Evolutionary conservation across 805 yeast genomes (phyloP), one percentile per base, ranked within the genome.

Genomic region (Wickerhamomyces bisporus): DNA sequence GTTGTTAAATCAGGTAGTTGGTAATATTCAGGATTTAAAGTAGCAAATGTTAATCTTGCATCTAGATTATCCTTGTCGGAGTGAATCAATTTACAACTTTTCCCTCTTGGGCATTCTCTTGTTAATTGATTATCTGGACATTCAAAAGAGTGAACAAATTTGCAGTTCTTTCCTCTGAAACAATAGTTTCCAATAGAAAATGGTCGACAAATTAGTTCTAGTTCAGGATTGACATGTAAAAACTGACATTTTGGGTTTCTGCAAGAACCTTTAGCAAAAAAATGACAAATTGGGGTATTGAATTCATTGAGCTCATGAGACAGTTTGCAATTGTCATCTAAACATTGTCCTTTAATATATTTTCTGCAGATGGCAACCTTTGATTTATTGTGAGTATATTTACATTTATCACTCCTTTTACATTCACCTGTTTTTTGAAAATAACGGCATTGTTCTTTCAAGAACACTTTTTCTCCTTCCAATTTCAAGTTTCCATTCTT

Each of bases 151-250:
- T 85, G 95, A 26, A 70, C 57, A 32, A 72, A 69, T 6, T 71
- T 66, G 52, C 94, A 85, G 23, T 50, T 45, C 19, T 60, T 51
- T 0, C 93, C 95, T 18, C 73, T 57, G 23, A 64, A 71, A 57
- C 94, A 86, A 61, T 73, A 82, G 1, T 89, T 88, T 14, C 75
- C 74, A 25, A 79, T 49, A 5, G 89, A 72, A 62, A 85, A 86
- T 21, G 73, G 77, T 17, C 86, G 65, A 52, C 95, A 85, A 1
- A 76, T 64, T 4, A 77, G 60, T 21, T 64, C 68, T 32, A 55
- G 49, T 20, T 47, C 57, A 27, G 67, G 75, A 36, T 50, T 50
- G 62, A 66, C 71, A 58, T 71, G 85, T 25, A 66, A 62, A 49
- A 54, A 86, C 49, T 58, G 62, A 57, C 86, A 79, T 26, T 66